Evolutionary conservation across 176 grass and related monocot species (phyloP), one percentile per base, ranked within the genome.

Genomic region (Oryza longistaminata): DNA sequence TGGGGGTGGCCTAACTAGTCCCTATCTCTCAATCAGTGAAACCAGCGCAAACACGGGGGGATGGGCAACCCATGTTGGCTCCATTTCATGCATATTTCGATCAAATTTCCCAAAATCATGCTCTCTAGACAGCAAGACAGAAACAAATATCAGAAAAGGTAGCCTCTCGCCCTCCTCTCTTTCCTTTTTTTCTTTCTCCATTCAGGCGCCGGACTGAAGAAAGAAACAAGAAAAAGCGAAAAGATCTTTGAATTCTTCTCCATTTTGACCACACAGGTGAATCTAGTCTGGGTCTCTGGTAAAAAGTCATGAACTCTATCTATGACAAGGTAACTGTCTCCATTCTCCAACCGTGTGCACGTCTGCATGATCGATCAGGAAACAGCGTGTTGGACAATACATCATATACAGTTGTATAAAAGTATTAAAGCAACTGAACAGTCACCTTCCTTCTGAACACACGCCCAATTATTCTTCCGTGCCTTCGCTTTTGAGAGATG

Each of bases 401-500:
- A 50, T 68, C 82, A 60, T 83, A 19, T 83, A 19, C 79, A 19
- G 74, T 50, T 77, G 73, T 66, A 48, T 35, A 34, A 26, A 11
- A 43, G 60, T 9, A 29, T 64, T 17, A 55, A 26, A 39, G 45
- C 49, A 74, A 24, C 74, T 24, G 11, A 62, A 64, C 64, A 70
- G 80, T 0, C 37, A 16, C 31, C 37, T 35, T 31, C 35, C 55
- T 31, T 45, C 13, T 24, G 42, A 34, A 35, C 58, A 64, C 76
- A 45, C 19, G 11, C 74, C 22, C 75, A 62, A 77, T 64, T 42
- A 77, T 62, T 62, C 58, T 24, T 19, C 42, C 13, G 78, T 76
- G 79, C 71, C 62, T 58, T 87, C 77, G 49, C 85, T 69, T 87
- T 87, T 81, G 62, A 45, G 85, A 71, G 68, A 43, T 26, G 85